Evolutionary conservation across 2,329 filamentous ascomycete genomes (phyloP), one percentile per base, ranked within the genome.

Genomic region (Sporothrix sp.): DNA sequence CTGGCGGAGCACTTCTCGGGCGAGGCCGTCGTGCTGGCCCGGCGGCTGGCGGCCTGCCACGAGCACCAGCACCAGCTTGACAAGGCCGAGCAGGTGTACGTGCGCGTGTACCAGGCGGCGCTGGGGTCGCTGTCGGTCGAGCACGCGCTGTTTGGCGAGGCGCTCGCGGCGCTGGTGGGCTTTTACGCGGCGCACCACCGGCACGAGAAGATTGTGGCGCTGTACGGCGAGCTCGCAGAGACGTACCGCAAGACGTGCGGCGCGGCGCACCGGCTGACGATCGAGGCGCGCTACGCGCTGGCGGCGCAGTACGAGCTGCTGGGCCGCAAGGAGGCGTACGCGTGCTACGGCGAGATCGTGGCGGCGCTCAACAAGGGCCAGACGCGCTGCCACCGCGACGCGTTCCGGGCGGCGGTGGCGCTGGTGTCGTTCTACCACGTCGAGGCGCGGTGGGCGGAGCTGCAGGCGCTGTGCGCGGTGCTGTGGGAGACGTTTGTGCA

Each of bases 401-500:
- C 69, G 0, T 67, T 75, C 20, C 62, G 70, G 44, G 73, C 74
- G 4, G 68, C 72, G 0, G 55, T 71, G 8, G 65, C 68, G 14
- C 65, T 77, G 3, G 63, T 69, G 25, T 61, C 61, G 7, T 63
- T 73, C 43, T 75, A 74, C 54, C 65, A 73, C 50, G 61, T 67
- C 8, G 64, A 69, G 36, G 58, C 65, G 54, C 65, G 69, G 49
- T 74, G 69, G 70, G 60, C 64, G 6, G 65, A 71, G 49, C 70
- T 74, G 1, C 66, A 72, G 27, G 63, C 67, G 9, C 63, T 75
- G 10, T 74, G 73, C 50, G 62, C 60, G 2, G 62, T 67, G 14
- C 58, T 76, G 8, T 77, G 73, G 73, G 67, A 70, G 39, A 71
- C 67, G 0, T 64, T 72, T 38, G 60, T 71, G 14, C 63, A 66